phyloP scores from a whole-genome alignment of 2,329 filamentous ascomycete genomes.

The Tolypocladium inflatum region DNA sequence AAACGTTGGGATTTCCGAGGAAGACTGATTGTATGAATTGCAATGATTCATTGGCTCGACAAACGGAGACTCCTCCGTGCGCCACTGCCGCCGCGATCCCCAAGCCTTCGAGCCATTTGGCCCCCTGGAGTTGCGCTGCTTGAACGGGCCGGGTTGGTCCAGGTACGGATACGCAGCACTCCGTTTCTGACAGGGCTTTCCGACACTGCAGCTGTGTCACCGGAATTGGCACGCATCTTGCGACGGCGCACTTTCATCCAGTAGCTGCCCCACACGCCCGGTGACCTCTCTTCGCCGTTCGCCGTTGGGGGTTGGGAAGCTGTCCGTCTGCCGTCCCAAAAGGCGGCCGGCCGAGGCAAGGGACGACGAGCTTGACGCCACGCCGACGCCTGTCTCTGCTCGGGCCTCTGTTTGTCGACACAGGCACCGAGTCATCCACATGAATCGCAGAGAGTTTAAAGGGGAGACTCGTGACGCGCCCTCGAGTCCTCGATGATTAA shows the following conservation, averaged over 20 bases:
- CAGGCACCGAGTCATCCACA: neutral
- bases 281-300: neutral
- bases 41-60: neutral
- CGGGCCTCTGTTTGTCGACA: too few relatives aligned
- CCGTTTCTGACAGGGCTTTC: neutral
- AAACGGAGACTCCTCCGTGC: too few relatives aligned
- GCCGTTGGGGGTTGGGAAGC: neutral
- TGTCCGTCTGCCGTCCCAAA: neutral
- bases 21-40: neutral
- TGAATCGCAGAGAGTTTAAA: neutral
- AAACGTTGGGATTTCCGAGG: neutral
- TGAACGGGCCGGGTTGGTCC: neutral
- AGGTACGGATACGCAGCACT: neutral
- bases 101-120: neutral
- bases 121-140: neutral
- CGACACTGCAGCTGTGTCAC: neutral
- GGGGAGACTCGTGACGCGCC: neutral
- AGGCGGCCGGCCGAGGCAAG: neutral
- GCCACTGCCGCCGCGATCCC: neutral
- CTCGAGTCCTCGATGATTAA: neutral
- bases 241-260: neutral
- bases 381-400: neutral
- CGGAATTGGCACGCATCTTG: neutral
- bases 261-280: neutral
- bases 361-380: neutral